Conservation (phyloP, 495 filamentous ascomycete genomes). For the Aspergillus kassunensis region DNA sequence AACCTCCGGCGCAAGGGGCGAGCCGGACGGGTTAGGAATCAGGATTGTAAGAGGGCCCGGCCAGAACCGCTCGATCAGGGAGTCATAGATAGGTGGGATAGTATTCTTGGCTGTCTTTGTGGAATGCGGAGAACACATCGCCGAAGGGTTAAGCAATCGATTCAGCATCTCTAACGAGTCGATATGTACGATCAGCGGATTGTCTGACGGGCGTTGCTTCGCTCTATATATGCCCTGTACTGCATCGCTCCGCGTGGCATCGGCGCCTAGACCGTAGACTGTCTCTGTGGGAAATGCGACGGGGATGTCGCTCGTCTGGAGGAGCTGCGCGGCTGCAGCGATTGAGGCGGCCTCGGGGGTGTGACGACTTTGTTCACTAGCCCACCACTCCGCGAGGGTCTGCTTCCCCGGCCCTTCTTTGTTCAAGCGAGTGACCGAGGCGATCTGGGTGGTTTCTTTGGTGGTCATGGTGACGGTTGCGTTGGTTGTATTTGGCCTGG, state of each 20-base stretch:
- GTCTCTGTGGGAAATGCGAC: slow-evolving; percentile 98
- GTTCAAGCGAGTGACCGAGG: slow-evolving; percentile 42
- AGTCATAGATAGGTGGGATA: slow-evolving; percentile 78
- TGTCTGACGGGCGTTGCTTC: slow-evolving; percentile 87
- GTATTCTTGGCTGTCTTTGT: slow-evolving; percentile 30
- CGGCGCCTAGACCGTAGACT: slow-evolving; percentile 93
- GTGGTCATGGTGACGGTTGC: slow-evolving; percentile 20
- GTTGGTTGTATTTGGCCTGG: slow-evolving; percentile 21
- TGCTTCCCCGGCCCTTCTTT: slow-evolving; percentile 32
- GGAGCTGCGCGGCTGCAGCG: slow-evolving; percentile 53
- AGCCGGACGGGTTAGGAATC: slow-evolving; percentile 67
- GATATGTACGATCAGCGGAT: slow-evolving; percentile 92
- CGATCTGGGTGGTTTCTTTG: slow-evolving; percentile 31
- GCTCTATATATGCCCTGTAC: slow-evolving; percentile 89
- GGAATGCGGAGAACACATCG: slow-evolving; percentile 15
- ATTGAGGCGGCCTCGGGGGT: slow-evolving; percentile 39
- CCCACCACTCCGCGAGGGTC: slow-evolving; percentile 47
- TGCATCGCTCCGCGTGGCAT: slow-evolving; percentile 79
- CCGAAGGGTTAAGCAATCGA: slow-evolving; percentile 47
- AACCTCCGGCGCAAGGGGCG: slow-evolving; percentile 76
- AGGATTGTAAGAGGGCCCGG: slow-evolving; percentile 92
- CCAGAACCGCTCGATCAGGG: slow-evolving; percentile 84
- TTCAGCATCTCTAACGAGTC: slow-evolving; percentile 76
- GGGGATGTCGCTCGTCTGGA: slow-evolving; percentile 62
- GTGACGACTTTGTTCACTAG: slow-evolving; percentile 30